Conservation (phyloP, 352 stramenopile species). For the Globisporangium alternatum region DNA sequence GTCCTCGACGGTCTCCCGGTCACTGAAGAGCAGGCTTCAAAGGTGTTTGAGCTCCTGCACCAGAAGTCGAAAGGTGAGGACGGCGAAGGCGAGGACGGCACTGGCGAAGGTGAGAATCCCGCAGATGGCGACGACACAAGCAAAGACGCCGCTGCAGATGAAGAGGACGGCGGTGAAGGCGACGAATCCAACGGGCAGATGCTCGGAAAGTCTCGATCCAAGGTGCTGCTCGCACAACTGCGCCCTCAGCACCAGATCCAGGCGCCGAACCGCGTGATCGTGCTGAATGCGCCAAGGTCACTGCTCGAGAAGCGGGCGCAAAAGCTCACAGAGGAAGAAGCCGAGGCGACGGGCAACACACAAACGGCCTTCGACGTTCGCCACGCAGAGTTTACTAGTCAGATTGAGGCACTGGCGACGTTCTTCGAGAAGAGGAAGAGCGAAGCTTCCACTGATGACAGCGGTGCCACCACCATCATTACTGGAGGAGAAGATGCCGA, state of each 20-base stretch:
- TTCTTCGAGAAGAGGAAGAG: slow-evolving; percentile 61
- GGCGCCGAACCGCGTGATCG: slow-evolving; percentile 65
- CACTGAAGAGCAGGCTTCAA: slow-evolving; percentile 40
- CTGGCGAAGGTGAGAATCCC: slow-evolving; percentile 15
- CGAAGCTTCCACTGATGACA: background rate
- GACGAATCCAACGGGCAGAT: slow-evolving; percentile 11
- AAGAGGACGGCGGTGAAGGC: slow-evolving; percentile 17
- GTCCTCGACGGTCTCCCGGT: slow-evolving; percentile 70
- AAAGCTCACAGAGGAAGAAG: slow-evolving; percentile 47
- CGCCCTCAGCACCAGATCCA: slow-evolving; percentile 36
- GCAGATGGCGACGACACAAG: slow-evolving; percentile 14
- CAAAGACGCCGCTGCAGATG: slow-evolving; percentile 20
- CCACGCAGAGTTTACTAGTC: slow-evolving; percentile 42
- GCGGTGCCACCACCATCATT: background rate
- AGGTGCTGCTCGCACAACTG: slow-evolving; percentile 41
- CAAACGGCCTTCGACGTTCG: slow-evolving; percentile 47
- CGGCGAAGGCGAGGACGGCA: slow-evolving; percentile 13
- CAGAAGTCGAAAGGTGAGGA: background rate
- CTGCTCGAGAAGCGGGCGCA: slow-evolving; percentile 63
- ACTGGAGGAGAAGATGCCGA: slow-evolving; percentile 7
- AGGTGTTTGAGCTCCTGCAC: slow-evolving; percentile 35
- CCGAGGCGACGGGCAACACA: slow-evolving; percentile 59
- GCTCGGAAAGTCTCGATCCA: slow-evolving; percentile 33
- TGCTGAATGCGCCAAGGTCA: slow-evolving; percentile 44
- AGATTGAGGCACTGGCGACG: slow-evolving; percentile 45